Conservation (phyloP, 148 eudicot genomes). For the Oxyria digyna region DNA sequence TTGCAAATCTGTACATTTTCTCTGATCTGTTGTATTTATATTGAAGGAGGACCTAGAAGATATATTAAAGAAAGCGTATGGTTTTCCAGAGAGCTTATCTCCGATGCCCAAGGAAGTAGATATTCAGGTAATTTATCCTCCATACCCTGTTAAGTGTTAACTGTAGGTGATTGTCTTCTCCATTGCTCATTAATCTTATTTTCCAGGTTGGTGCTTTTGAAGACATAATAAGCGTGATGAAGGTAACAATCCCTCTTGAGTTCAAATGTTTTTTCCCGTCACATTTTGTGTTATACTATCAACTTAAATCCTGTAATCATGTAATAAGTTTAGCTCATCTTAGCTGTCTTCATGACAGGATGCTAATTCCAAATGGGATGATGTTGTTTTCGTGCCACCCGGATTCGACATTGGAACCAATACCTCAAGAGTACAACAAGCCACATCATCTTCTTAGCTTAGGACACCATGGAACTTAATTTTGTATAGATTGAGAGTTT, state of each 20-base stretch:
- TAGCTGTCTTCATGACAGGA: slow-evolving; percentile 36
- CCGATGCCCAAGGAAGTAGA: slow-evolving; percentile 54
- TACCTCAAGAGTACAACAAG: slow-evolving; percentile 14
- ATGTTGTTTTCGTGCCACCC: slow-evolving; percentile 93
- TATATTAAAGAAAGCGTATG: slow-evolving; percentile 56
- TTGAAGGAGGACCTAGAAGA: slow-evolving; percentile 83
- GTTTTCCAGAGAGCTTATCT: slow-evolving; percentile 42
- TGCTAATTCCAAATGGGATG: slow-evolving; percentile 47
- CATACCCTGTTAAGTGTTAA: not conserved
- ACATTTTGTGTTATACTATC: not conserved
- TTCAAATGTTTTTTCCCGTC: not conserved
- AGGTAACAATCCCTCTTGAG: slow-evolving; percentile 32
- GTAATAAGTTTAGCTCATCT: not conserved
- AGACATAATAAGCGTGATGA: slow-evolving; percentile 81
- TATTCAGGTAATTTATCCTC: slow-evolving; percentile 41
- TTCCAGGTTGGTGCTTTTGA: slow-evolving; percentile 76
- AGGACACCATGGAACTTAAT: not conserved
- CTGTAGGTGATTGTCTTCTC: not conserved
- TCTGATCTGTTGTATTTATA: not conserved
- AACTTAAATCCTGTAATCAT: not conserved
- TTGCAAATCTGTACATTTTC: not conserved
- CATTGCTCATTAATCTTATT: not conserved
- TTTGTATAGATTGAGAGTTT: not conserved
- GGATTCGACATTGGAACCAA: slow-evolving; percentile 73
- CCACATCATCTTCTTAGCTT: not conserved